Percentiles rank a stretch among this genome's conserved stretches.
These are phyloP conservation scores for Silene vulgaris DNA, from an alignment of 179 eudicot genomes.

Conservation along the genomic window DNA sequence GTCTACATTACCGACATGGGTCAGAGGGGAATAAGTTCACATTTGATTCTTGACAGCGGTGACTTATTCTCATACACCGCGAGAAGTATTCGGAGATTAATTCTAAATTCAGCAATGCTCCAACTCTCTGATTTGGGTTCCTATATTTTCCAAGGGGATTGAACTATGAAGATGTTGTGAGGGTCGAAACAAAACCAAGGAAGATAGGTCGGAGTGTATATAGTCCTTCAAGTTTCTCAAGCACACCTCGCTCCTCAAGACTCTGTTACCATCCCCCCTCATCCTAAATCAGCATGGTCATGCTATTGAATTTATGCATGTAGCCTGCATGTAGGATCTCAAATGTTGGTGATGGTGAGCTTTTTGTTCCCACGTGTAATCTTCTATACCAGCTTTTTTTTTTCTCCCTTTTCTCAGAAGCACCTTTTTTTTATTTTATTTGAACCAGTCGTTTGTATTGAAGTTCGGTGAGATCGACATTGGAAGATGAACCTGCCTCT, in stretches of 20 bases:
- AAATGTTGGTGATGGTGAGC: constrained; percentile 7
- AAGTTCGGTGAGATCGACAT: constrained; percentile 11
- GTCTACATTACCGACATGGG: neutral
- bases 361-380: neutral
- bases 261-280: neutral
- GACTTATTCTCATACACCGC: neutral
- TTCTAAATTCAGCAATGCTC: neutral
- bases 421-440: neutral
- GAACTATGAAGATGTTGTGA: neutral
- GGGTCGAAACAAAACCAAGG: neutral
- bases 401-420: neutral
- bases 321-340: neutral
- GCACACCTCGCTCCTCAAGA: neutral
- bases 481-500: neutral
- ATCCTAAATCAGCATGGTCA: neutral
- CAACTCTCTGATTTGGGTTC: constrained; percentile 8
- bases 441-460: neutral
- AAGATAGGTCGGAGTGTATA: constrained; percentile 6
- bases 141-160: neutral
- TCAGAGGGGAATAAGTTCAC: neutral
- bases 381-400: neutral
- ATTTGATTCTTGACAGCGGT: constrained; percentile 3
- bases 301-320: neutral
- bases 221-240: constrained; percentile 1
- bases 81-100: constrained; percentile 12